phyloP scores from a whole-genome alignment of 1,284 basidiomycete species.

The Exsudoporus floridanus region DNA sequence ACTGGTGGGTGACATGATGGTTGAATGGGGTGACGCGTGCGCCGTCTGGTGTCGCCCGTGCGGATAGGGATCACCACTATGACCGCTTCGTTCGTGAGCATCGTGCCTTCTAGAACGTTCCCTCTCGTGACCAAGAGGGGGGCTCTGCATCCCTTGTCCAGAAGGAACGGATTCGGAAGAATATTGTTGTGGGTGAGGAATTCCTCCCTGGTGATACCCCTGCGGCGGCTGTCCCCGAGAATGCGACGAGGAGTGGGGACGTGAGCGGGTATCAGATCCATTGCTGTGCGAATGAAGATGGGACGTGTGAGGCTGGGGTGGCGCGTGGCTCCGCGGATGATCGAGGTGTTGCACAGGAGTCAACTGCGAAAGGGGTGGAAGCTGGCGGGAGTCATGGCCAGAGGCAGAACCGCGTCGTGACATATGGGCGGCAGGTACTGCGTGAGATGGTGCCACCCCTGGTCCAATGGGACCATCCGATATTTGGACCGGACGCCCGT shows the following conservation, averaged over 20 bases:
- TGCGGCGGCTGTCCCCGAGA: slow-evolving; percentile 39
- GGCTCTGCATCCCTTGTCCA: slow-evolving; percentile 48
- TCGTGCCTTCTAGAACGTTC: slow-evolving; percentile 46
- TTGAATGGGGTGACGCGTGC: slow-evolving; percentile 39
- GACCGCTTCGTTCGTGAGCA: slow-evolving; percentile 36
- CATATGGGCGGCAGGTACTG: slow-evolving; percentile 32
- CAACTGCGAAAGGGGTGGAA: slow-evolving; percentile 49
- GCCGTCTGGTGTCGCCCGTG: slow-evolving; percentile 38
- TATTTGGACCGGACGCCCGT: slow-evolving; percentile 47
- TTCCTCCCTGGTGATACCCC: slow-evolving; percentile 35
- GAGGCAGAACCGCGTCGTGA: slow-evolving; percentile 40
- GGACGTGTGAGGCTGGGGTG: slow-evolving; percentile 40
- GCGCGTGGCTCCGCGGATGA: slow-evolving; percentile 36
- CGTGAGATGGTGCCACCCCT: slow-evolving; percentile 44
- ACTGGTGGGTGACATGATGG: slow-evolving; percentile 33
- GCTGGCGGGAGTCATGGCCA: slow-evolving; percentile 46
- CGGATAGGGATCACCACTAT: slow-evolving; percentile 31
- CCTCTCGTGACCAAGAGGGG: slow-evolving; percentile 47
- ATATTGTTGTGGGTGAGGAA: slow-evolving; percentile 43
- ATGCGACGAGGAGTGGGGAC: slow-evolving; percentile 47
- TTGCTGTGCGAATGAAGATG: slow-evolving; percentile 38
- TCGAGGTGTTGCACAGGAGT: slow-evolving; percentile 45
- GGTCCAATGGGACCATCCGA: slow-evolving; percentile 45
- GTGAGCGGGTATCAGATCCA: slow-evolving; percentile 39
- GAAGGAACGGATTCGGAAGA: slow-evolving; percentile 42